phyloP scores from a whole-genome alignment of 2,329 filamentous ascomycete genomes.

The Phialemoniopsis sp. region DNA sequence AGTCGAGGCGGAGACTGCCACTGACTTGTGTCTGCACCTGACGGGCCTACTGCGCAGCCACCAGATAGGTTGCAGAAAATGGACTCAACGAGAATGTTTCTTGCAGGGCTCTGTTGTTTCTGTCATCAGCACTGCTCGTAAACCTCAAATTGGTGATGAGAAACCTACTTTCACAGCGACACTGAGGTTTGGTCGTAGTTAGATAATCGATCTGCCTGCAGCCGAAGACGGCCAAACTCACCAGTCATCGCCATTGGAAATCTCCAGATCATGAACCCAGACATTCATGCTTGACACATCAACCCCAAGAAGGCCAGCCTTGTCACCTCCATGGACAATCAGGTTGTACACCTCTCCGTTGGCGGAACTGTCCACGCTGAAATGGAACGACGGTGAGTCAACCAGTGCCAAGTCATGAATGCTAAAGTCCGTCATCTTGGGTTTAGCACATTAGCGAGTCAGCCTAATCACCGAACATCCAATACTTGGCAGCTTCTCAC shows the following conservation, averaged over 20 bases:
- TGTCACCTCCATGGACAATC: constrained; percentile 38
- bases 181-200: not conserved
- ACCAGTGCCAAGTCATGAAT: constrained; percentile 42
- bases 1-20: not conserved
- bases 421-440: constrained; percentile 35
- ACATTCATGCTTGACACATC: constrained; percentile 28
- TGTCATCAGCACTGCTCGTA: too few relatives aligned
- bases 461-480: too few relatives aligned
- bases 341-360: constrained; percentile 45
- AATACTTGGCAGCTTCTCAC: not conserved
- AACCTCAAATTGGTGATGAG: too few relatives aligned
- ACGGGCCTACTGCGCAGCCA: constrained; percentile 50
- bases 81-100: constrained; percentile 52
- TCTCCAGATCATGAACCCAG: constrained; percentile 28
- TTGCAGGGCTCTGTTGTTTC: constrained; percentile 36
- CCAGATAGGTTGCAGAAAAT: constrained; percentile 60
- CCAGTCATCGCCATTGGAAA: constrained; percentile 59
- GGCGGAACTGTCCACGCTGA: constrained; percentile 37
- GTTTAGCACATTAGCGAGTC: not conserved
- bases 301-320: constrained; percentile 36
- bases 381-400: constrained; percentile 33
- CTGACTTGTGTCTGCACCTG: constrained; percentile 34
- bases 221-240: too few relatives aligned
- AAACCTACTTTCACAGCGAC: too few relatives aligned
- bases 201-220: too few relatives aligned